Base-by-base conservation (phyloP, 208 protist genomes). In the Acanthamoeba rhysodes region DNA sequence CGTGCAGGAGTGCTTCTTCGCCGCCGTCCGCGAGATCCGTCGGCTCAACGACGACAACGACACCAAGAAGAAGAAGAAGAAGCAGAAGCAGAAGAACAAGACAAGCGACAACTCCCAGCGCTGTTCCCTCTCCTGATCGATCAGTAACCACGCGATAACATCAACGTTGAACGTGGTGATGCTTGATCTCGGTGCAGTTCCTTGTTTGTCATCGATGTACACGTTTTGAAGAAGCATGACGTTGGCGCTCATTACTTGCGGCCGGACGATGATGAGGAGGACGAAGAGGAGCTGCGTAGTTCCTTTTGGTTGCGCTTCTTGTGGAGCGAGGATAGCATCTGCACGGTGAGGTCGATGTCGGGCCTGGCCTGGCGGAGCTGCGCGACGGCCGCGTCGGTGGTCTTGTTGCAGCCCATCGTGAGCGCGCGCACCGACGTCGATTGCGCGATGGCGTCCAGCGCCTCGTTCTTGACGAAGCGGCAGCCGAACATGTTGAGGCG, bases 1-100 rank as follows among this genome's bases (percentile, higher is more conserved):
- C 64, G 94, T 98, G 20, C 94, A 97, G 24, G 91, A 98, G 62
- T 78, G 50, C 53, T 97, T 97, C 84, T 92, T 93, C 29, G 57
- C 53, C 10, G 59, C 93, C 4, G 95, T 96, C 2, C 57, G 94
- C 27, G 78, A 95, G 53, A 96, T 96, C 48, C 24, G 84, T n/a
- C 72, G 16, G 59, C 5, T 45, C n/a, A n/a, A n/a, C n/a, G 22
- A 62, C 57, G 57, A 2, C 57, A 62, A 6, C 41, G 5, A 45
- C 5, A 5, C 3, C 41, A 45, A 45, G 41, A 45, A 45, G 41
- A 45, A 45, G 55, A 59, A 57, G 53, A 12, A n/a, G n/a, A n/a
- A n/a, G n/a, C n/a, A n/a, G n/a, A n/a, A n/a, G n/a, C n/a, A 12
- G 16, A 57, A 12, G 53, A 57, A 57, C 14, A 57, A n/a, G n/a